A percentile compares a stretch with the other conserved stretches of the same genome.
These are phyloP conservation scores for Cyberlindnera petersonii DNA, from an alignment of 805 yeast genomes.

Conservation along the genomic window DNA sequence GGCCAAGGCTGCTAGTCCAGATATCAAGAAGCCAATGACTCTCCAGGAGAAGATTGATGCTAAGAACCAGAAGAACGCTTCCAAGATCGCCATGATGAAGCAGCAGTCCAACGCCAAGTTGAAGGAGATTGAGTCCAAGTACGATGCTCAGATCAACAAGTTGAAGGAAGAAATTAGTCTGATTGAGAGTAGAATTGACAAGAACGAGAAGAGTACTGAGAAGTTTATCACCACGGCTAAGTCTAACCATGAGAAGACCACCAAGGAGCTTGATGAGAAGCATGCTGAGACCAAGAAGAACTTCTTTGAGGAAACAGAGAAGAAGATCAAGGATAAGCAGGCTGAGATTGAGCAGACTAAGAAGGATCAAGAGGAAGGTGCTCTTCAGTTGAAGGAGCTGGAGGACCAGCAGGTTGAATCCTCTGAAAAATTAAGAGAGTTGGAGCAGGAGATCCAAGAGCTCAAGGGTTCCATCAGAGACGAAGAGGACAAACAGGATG, in stretches of 20 bases:
- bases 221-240: slow-evolving; percentile 19
- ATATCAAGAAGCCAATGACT: slow-evolving; percentile 17
- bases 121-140: slow-evolving; percentile 19
- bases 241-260: slow-evolving; percentile 15
- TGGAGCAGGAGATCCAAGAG: slow-evolving; percentile 18
- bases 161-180: slow-evolving; percentile 22
- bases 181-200: slow-evolving; percentile 20
- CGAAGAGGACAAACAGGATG: slow-evolving; percentile 22
- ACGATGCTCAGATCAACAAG: slow-evolving; percentile 21
- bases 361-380: slow-evolving; percentile 18
- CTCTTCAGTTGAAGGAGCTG: slow-evolving; percentile 23
- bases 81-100: slow-evolving; percentile 17
- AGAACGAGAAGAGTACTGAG: slow-evolving; percentile 12
- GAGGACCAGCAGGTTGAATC: slow-evolving; percentile 25
- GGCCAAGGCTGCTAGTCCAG: slow-evolving; percentile 6
- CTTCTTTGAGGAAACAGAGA: slow-evolving; percentile 24
- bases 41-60: slow-evolving; percentile 21
- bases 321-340: slow-evolving; percentile 17
- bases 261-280: slow-evolving; percentile 21
- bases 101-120: slow-evolving; percentile 16
- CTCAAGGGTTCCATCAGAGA: slow-evolving; percentile 15
- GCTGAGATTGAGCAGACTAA: slow-evolving; percentile 24
- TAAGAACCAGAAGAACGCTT: slow-evolving; percentile 17
- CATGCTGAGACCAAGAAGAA: slow-evolving; percentile 23
- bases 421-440: slow-evolving; percentile 18